Evolutionary conservation across 2,329 filamentous ascomycete genomes (phyloP).

Genomic region (Paecilomyces niveus): DNA sequence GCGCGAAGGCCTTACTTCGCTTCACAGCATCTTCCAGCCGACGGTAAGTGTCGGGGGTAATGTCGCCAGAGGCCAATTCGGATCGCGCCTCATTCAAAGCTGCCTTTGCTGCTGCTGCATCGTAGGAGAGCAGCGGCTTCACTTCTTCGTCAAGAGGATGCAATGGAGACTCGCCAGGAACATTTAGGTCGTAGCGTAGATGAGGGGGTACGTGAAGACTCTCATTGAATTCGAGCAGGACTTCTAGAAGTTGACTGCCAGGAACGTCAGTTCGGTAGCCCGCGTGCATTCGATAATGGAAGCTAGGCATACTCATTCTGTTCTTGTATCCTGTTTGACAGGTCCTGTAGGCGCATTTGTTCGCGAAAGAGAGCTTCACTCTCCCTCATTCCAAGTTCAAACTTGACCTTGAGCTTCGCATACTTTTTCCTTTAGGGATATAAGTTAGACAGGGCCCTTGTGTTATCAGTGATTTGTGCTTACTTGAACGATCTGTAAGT

Average conservation of each 20-base stretch:
- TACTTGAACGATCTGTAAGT: constrained; percentile 63
- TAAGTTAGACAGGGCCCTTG: constrained; percentile 5
- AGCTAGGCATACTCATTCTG: constrained; percentile 73
- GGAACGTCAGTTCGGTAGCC: constrained; percentile 6
- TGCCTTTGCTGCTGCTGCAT: constrained; percentile 24
- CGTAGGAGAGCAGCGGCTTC: constrained; percentile 23
- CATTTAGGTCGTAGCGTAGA: constrained; percentile 65
- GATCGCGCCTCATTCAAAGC: constrained; percentile 33
- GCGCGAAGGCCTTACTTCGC: constrained; percentile 32
- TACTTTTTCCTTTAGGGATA: constrained; percentile 67
- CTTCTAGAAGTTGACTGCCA: constrained; percentile 73
- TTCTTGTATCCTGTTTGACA: constrained; percentile 75
- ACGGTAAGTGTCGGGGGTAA: constrained; percentile 28
- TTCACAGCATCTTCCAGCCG: constrained; percentile 33
- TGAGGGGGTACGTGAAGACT: constrained; percentile 68
- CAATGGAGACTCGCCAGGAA: constrained; percentile 39
- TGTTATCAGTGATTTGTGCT: constrained; percentile 5
- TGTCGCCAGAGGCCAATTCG: constrained; percentile 28
- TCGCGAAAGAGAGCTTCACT: constrained; percentile 57
- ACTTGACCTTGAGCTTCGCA: constrained; percentile 73
- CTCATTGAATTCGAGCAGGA: constrained; percentile 84
- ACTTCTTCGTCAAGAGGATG: constrained; percentile 37
- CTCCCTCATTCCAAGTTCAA: constrained; percentile 73
- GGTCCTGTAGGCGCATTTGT: constrained; percentile 72
- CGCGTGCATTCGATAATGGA: constrained; percentile 1